Percentiles rank a stretch among this genome's conserved stretches.
Conservation (phyloP, 768 basidiomycete species). For the Coprinopsis cinerea region DNA sequence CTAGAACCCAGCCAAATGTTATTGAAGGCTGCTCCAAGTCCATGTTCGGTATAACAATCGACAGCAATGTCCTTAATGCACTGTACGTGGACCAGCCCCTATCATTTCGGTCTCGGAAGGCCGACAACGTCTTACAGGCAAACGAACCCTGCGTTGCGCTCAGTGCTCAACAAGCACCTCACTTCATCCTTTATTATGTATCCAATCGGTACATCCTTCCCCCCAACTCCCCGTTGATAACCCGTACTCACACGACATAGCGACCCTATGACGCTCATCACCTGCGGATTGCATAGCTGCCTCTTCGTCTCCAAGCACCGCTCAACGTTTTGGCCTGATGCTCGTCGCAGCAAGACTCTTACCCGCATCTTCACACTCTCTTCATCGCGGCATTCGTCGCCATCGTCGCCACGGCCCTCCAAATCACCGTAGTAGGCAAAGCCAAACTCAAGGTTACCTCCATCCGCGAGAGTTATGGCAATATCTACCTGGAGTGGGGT, state of each 20-base stretch:
- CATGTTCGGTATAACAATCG: slow-evolving; percentile 14
- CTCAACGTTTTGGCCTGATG: background rate
- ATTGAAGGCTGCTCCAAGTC: slow-evolving; percentile 14
- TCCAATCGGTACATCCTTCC: slow-evolving; percentile 13
- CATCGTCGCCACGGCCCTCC: slow-evolving; percentile 11
- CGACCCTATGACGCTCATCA: slow-evolving; percentile 7
- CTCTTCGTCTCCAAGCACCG: slow-evolving; percentile 6
- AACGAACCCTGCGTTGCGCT: background rate
- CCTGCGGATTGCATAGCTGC: slow-evolving; percentile 4
- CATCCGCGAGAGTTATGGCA: slow-evolving; percentile 1
- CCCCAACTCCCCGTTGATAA: background rate
- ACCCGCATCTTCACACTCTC: slow-evolving; percentile 7
- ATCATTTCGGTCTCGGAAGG: background rate
- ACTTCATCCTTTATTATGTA: slow-evolving; percentile 14
- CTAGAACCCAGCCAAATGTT: slow-evolving; percentile 9
- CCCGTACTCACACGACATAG: slow-evolving; percentile 1
- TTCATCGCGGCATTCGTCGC: slow-evolving; percentile 9
- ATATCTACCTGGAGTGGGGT: slow-evolving; percentile 13
- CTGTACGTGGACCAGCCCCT: slow-evolving; percentile 10
- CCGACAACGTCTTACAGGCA: slow-evolving; percentile 1
- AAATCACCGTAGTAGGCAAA: slow-evolving; percentile 11
- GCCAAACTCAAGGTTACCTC: slow-evolving; percentile 10
- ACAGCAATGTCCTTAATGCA: slow-evolving; percentile 10
- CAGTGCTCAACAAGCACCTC: slow-evolving; percentile 6
- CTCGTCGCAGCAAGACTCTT: slow-evolving; percentile 2